Percentiles rank a stretch among this genome's conserved stretches.
phyloP scores from a whole-genome alignment of 1,139 yeast species.

The Magnusiomyces ingens region DNA sequence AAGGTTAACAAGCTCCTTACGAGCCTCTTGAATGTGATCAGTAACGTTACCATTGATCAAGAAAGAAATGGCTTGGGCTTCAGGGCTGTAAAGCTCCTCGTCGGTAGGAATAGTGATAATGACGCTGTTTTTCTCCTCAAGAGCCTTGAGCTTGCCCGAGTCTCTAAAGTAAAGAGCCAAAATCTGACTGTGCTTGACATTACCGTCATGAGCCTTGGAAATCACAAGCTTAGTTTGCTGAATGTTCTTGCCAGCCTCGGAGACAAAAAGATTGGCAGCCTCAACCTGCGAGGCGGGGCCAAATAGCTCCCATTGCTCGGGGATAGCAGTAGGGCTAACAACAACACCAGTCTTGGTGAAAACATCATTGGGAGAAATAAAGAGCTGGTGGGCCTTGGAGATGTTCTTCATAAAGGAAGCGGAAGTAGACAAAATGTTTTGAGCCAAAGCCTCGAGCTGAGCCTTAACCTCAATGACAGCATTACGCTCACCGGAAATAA shows the following conservation, averaged over 20 bases:
- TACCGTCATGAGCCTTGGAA: conserved; percentile 82
- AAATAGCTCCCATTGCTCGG: conserved; percentile 48
- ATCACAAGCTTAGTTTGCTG: conserved; percentile 68
- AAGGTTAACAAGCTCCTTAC: conserved; percentile 60
- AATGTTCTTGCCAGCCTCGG: conserved; percentile 47
- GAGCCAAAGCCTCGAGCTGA: conserved; percentile 42
- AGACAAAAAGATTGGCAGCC: conserved; percentile 52
- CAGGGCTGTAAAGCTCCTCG: conserved; percentile 33
- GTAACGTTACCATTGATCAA: conserved; percentile 42
- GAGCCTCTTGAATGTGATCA: conserved; percentile 45
- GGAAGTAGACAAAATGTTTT: conserved; percentile 33
- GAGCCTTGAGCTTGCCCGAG: conserved; percentile 39
- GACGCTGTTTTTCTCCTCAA: conserved; percentile 41
- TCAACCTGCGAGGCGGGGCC: conserved; percentile 57
- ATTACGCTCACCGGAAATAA: conserved; percentile 60
- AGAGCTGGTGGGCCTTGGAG: conserved; percentile 47
- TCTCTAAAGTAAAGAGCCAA: conserved; percentile 60
- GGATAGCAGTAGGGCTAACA: conserved; percentile 47
- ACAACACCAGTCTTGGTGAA: conserved; percentile 55
- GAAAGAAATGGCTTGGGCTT: conserved; percentile 22
- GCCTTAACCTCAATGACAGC: conserved; percentile 46
- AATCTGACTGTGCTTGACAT: conserved; percentile 64
- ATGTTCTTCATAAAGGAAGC: conserved; percentile 40
- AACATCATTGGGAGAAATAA: conserved; percentile 38
- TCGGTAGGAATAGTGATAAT: conserved; percentile 49